Evolutionary conservation across 2,329 filamentous ascomycete species (phyloP), one percentile per base, ranked within the genome.

Genomic region (Coniochaeta hoffmannii): DNA sequence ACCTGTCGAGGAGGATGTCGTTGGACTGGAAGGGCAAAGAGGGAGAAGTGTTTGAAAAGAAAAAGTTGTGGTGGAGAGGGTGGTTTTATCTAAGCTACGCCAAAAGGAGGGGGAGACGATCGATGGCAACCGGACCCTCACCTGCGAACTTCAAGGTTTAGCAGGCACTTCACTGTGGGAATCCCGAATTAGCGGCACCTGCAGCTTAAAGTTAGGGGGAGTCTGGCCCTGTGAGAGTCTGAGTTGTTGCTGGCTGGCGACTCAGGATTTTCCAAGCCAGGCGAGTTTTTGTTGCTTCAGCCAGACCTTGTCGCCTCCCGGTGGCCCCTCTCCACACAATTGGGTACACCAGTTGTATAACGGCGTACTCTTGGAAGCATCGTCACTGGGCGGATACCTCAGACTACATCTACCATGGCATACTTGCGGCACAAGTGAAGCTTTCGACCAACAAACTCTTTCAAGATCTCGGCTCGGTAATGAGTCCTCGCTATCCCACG

Each of bases 1-100:
- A 41, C 36, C 36, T 19, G 66, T 66, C 60, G 64, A 70, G 56
- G 57, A 57, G 59, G 60, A 60, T 60, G 58, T 57, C 57, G 26
- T 57, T 59, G 62, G 50, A 59, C 60, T 54, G 55, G 32, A 28
- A 50, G 53, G 50, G 58, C 53, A 60, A 55, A 62, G 62, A 63
- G 62, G 65, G 61, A 61, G 55, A 55, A 54, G 56, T 57, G 60
- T 57, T 58, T 57, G 61, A 62, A 64, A 64, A 63, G 58, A 53
- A 53, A 53, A 38, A 38, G 31, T 53, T 53, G 50, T 53, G 50
- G 50, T 53, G 50, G 50, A 38, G 50, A 22, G 28, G 7, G 19
- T 50, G 31, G 32, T 46, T 46, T 46, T 46, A 46, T 46, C 41
- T 46, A 46, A 46, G 41, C 41, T 26, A 46, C 36, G 14, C 41